These are phyloP conservation scores for Nothophytophthora sp. DNA, from an alignment of 352 stramenopile species.

Conservation along the genomic window DNA sequence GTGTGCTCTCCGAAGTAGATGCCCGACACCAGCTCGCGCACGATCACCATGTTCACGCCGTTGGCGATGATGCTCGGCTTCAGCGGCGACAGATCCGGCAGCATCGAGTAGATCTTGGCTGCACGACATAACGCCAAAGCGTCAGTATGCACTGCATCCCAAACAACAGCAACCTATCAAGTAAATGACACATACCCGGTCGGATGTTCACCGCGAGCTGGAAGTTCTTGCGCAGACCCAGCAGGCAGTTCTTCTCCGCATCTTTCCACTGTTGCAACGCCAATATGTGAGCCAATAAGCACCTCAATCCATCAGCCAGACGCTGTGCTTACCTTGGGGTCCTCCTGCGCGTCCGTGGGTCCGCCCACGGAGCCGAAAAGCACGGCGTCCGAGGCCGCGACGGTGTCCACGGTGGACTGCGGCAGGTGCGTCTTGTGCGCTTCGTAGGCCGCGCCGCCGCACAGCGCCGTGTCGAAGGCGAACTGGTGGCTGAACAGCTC, in stretches of 20 bases:
- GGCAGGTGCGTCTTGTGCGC: slow-evolving; percentile 92
- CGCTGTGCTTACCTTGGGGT: slow-evolving; percentile 57
- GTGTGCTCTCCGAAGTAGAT: slow-evolving; percentile 98
- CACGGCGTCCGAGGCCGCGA: slow-evolving; percentile 89
- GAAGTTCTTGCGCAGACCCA: slow-evolving; percentile 98
- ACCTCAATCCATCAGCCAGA: neutral
- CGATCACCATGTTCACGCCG: slow-evolving; percentile 98
- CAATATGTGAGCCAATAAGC: neutral
- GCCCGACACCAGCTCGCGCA: slow-evolving; percentile 98
- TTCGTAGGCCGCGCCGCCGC: slow-evolving; percentile 96
- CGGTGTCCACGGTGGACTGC: slow-evolving; percentile 93
- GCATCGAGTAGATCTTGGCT: slow-evolving; percentile 97
- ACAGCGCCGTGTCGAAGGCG: slow-evolving; percentile 93
- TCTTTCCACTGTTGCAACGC: slow-evolving; percentile 68
- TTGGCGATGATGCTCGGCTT: slow-evolving; percentile 96
- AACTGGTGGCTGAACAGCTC: slow-evolving; percentile 91
- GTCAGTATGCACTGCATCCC: no score
- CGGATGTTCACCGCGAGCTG: slow-evolving; percentile 98
- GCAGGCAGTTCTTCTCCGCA: slow-evolving; percentile 95
- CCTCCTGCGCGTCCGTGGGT: slow-evolving; percentile 90
- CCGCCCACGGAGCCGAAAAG: slow-evolving; percentile 98
- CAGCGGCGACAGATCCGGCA: slow-evolving; percentile 96
- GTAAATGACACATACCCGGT: slow-evolving; percentile 50
- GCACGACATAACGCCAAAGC: neutral
- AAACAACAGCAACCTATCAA: no score